Base-by-base conservation (phyloP, 2,329 filamentous ascomycete genomes). In the Pseudogymnoascus destructans region DNA sequence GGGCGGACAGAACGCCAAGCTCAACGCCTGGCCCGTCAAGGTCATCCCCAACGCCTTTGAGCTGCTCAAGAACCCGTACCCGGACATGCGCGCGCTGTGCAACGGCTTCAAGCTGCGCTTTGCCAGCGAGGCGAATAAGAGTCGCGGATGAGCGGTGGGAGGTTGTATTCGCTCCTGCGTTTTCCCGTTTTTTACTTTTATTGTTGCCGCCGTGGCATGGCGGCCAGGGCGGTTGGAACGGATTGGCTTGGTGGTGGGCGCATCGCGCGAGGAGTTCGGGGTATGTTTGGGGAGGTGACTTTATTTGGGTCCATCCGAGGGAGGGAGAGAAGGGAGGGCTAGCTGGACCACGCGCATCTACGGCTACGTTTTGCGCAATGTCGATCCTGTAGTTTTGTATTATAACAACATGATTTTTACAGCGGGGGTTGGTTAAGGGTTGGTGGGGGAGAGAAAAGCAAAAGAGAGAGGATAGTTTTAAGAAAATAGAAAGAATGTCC, bases 11-110 rank as follows among this genome's bases (percentile, higher is more conserved):
- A 77, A 79, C 55, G 86, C 89, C 2, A 79, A 77, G 46, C 81
- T 92, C 57, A 84, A 87, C 62, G 84, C 82, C 52, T 91, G 92
- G 85, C 82, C 84, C 4, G 89, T 98, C 63, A 91, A 93, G 66
- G 85, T 96, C 35, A 87, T 97, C 15, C 93, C 93, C 2, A 87
- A 95, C 66, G 93, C 89, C 4, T 98, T 92, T 69, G 90, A 97
- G 74, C 79, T 98, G 66, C 84, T 90, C 73, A 87, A 87, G 64
- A 87, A 87, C 64, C 81, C 86, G 57, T 98, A 98, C 70, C 92
- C 93, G 0, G 91, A 97, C 67, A 95, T 97, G 87, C 81, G 86
- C 64, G 89, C 90, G 55, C 76, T 98, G 62, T 95, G 92, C 77
- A 98, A 98, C 73, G 93, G 92, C 5, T 97, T 97, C 78, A 97